These are phyloP conservation scores for Spathaspora hagerdaliae DNA, from an alignment of 805 yeast species.

Conservation along the genomic window DNA sequence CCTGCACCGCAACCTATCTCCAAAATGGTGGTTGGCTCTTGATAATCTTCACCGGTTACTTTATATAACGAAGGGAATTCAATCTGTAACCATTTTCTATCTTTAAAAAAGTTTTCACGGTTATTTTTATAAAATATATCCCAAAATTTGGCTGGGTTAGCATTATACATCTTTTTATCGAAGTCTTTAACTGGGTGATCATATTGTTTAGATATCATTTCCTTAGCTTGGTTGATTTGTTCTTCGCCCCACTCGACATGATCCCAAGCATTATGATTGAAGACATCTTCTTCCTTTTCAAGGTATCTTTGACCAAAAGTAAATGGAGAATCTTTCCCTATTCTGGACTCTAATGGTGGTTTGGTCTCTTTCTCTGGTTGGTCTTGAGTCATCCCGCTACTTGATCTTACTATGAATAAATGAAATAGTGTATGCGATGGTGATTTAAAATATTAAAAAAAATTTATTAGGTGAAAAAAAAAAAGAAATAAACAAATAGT, in stretches of 20 bases:
- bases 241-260: constrained; percentile 97
- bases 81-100: constrained; percentile 91
- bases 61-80: constrained; percentile 87
- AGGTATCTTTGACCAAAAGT: constrained; percentile 85
- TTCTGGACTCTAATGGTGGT: constrained; percentile 51
- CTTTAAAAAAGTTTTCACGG: constrained; percentile 91
- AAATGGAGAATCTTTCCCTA: constrained; percentile 86
- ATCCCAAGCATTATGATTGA: constrained; percentile 94
- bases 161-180: constrained; percentile 73
- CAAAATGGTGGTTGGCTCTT: constrained; percentile 68
- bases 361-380: constrained; percentile 21
- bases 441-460: background rate
- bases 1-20: constrained; percentile 99
- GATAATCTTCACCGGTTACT: constrained; percentile 61
- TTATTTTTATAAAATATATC: constrained; percentile 89
- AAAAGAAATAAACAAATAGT: constrained; percentile 2
- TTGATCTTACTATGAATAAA: too few species aligned
- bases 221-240: constrained; percentile 71
- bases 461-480: background rate
- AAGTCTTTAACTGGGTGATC: constrained; percentile 84
- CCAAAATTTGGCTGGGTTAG: constrained; percentile 93
- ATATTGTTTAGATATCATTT: constrained; percentile 68
- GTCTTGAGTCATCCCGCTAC: constrained; percentile 2
- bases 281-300: constrained; percentile 72
- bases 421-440: background rate